Evolutionary conservation across 176 grass and related monocot species (phyloP), one percentile per base, ranked within the genome.

Genomic region (Oryza australiensis): DNA sequence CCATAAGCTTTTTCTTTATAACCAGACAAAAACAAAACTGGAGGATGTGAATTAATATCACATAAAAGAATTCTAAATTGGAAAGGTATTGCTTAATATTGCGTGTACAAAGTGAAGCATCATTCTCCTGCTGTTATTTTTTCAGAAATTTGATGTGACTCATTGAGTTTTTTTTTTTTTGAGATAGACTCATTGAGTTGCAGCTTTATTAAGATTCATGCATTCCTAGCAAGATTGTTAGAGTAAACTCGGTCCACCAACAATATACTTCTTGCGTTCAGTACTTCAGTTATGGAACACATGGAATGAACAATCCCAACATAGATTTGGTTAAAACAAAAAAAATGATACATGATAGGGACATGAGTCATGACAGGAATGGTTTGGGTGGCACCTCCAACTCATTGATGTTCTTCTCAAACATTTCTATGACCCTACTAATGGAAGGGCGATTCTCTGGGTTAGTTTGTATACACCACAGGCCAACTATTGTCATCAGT

Each of bases 341-440:
- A 45, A 14, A 45, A 46, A 46, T 6, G 49, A 53, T 53, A 53
- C 18, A 53, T 53, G 18, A 4, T 5, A 53, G 49, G 18, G 49
- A 53, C 1, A 53, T 22, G 49, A 53, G 18, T 53, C 49, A 53
- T 53, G 49, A 53, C 16, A 22, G 49, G 49, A 53, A 53, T 22
- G 49, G 49, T 53, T 84, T 86, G 1, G 87, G 85, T 26, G 87
- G 87, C 33, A 91, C 83, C 53, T 85, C 55, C 53, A 94, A 16
- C 76, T 87, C 73, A 0, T 75, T 18, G 45, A 87, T 55, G 51
- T 20, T 79, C 41, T 70, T 88, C 55, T 87, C 80, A 10, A 94
- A 26, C 86, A 94, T 94, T 72, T 94, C 86, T 22, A 79, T 20
- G 5, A 85, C 92, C 49, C 20, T 85, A 29, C 73, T 89, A 77